Conservation (phyloP, 495 filamentous ascomycete species). For the Neurospora sp. region DNA sequence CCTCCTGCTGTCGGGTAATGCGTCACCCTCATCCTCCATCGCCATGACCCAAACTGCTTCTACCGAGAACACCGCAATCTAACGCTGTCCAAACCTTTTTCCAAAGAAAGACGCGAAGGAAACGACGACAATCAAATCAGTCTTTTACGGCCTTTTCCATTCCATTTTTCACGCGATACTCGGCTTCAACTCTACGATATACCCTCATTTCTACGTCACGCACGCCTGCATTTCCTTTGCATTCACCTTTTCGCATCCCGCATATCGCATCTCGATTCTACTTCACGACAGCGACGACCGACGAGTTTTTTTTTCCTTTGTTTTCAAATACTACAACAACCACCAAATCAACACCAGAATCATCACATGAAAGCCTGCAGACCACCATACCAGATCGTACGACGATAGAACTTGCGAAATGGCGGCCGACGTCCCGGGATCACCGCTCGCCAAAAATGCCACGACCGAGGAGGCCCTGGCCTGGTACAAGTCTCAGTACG, state of each 20-base stretch:
- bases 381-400: neutral
- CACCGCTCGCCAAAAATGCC: conserved; percentile 14
- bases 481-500: conserved; percentile 95
- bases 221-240: neutral
- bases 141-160: neutral
- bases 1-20: neutral
- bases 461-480: conserved; percentile 62
- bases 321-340: neutral
- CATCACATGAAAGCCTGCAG: neutral
- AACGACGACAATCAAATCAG: neutral
- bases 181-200: neutral
- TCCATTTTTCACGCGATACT: neutral
- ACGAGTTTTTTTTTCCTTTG: neutral
- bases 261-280: neutral
- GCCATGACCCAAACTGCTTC: neutral
- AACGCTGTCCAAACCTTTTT: neutral
- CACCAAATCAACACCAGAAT: neutral
- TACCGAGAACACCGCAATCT: neutral
- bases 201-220: neutral
- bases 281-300: neutral
- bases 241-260: neutral
- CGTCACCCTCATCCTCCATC: neutral
- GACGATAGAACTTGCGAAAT: conserved; percentile 21
- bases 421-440: conserved; percentile 21
- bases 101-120: neutral